phyloP scores from a whole-genome alignment of 2,329 filamentous ascomycete species.

The Hymenoscyphus fraxineus region DNA sequence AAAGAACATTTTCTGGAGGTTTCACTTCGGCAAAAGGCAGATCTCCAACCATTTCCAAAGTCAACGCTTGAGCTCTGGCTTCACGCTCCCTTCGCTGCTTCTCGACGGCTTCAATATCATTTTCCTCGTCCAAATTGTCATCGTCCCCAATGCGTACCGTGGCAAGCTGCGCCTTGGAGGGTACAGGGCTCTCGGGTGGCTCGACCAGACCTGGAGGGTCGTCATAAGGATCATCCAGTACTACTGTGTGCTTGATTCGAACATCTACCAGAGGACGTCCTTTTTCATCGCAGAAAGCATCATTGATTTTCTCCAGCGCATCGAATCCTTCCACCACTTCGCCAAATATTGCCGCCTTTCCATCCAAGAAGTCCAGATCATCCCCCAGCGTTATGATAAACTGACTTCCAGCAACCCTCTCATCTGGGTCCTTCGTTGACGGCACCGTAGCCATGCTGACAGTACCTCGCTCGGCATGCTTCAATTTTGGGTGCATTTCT shows the following conservation, averaged over 20 bases:
- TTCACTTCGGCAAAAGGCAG: constrained; percentile 96
- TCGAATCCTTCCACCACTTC: constrained; percentile 96
- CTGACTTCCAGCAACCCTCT: constrained; percentile 80
- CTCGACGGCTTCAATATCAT: constrained; percentile 75
- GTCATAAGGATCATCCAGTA: constrained; percentile 87
- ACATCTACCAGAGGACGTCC: constrained; percentile 91
- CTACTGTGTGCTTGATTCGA: constrained; percentile 84
- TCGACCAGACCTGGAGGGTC: constrained; percentile 75
- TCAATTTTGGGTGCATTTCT: constrained; percentile 81
- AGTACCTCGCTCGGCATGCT: constrained; percentile 83
- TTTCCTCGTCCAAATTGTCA: constrained; percentile 70
- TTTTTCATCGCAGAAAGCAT: constrained; percentile 78
- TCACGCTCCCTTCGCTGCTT: constrained; percentile 80
- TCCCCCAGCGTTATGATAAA: constrained; percentile 92
- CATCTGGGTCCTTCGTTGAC: constrained; percentile 70
- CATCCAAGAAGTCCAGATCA: constrained; percentile 84
- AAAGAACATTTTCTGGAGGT: constrained; percentile 93
- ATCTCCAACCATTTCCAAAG: constrained; percentile 96
- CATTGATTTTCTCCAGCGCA: constrained; percentile 87
- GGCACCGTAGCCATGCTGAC: constrained; percentile 97
- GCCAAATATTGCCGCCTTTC: constrained; percentile 91
- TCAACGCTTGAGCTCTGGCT: constrained; percentile 88
- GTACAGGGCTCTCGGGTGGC: constrained; percentile 74
- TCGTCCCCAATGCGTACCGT: constrained; percentile 91
- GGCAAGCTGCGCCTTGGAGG: constrained; percentile 79